phyloP scores from a whole-genome alignment of 1,139 yeast genomes.

The Sugiyamaella paludigena region DNA sequence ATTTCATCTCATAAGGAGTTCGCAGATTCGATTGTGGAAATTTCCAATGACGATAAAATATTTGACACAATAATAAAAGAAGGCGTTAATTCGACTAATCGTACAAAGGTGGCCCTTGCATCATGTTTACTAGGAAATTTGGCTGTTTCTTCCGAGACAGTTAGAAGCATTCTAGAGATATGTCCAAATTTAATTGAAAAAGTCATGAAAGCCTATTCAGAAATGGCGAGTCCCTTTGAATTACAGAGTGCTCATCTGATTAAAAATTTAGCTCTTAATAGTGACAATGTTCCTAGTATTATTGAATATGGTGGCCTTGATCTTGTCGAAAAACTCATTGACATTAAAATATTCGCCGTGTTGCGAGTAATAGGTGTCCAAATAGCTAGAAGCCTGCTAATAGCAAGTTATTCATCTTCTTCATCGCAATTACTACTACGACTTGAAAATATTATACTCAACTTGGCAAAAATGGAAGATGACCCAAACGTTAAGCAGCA shows the following conservation, averaged over 20 bases:
- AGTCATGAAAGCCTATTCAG: constrained; percentile 9
- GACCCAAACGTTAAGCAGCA: constrained; percentile 16
- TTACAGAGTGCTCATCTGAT: constrained; percentile 31
- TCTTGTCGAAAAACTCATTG: constrained; percentile 23
- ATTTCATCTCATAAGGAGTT: constrained; percentile 19
- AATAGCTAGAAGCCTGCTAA: constrained; percentile 20
- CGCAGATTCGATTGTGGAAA: constrained; percentile 1
- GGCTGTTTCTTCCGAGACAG: constrained; percentile 19
- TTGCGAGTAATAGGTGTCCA: constrained; percentile 21
- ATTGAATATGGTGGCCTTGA: constrained; percentile 18
- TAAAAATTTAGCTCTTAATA: constrained; percentile 21
- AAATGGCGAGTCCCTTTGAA: constrained; percentile 22
- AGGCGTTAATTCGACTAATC: constrained; percentile 3
- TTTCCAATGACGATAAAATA: constrained; percentile 7
- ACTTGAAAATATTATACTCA: background rate
- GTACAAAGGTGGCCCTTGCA: constrained; percentile 21
- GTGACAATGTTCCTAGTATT: constrained; percentile 10
- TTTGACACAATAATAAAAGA: background rate
- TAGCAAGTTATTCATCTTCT: constrained; percentile 7
- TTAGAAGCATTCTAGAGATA: constrained; percentile 14
- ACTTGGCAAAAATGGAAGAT: constrained; percentile 3
- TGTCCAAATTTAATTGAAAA: constrained; percentile 17
- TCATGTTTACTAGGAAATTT: constrained; percentile 28
- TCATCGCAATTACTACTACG: no score
- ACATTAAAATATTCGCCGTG: constrained; percentile 20